These are phyloP conservation scores for Phytophthora uliginosa DNA, from an alignment of 352 stramenopile species.

Conservation along the genomic window DNA sequence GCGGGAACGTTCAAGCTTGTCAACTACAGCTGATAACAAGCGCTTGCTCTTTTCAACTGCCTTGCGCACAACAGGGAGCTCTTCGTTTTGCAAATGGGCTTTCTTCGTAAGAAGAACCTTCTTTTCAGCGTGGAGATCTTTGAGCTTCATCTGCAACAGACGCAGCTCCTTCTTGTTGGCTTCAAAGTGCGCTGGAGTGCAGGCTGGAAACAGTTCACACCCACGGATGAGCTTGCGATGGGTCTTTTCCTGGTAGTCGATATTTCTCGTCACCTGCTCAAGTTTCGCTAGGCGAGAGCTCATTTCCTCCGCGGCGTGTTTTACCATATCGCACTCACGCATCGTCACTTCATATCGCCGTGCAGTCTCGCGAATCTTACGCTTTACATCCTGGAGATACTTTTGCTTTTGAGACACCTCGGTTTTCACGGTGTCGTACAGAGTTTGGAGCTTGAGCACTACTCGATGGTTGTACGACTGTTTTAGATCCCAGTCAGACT, in stretches of 20 bases:
- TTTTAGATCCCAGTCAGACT: conserved; percentile 82
- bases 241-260: conserved; percentile 80
- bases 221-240: conserved; percentile 74
- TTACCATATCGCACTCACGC: conserved; percentile 84
- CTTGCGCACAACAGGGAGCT: conserved; percentile 63
- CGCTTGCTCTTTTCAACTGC: conserved; percentile 71
- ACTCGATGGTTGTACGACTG: conserved; percentile 85
- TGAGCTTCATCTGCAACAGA: conserved; percentile 76
- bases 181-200: conserved; percentile 68
- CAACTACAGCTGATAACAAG: conserved; percentile 70
- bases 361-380: conserved; percentile 73
- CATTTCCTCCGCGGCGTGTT: conserved; percentile 83
- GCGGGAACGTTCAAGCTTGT: conserved; percentile 68
- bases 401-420: conserved; percentile 74
- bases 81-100: conserved; percentile 60
- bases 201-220: conserved; percentile 75
- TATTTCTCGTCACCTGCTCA: conserved; percentile 64
- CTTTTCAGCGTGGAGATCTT: conserved; percentile 75
- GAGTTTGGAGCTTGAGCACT: conserved; percentile 79
- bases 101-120: conserved; percentile 77
- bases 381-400: conserved; percentile 65
- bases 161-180: conserved; percentile 75
- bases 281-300: conserved; percentile 72
- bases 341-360: conserved; percentile 72
- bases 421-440: conserved; percentile 72